A percentile compares a stretch with the other conserved stretches of the same genome.
These are phyloP conservation scores for Saturnispora halmiae DNA, from an alignment of 805 yeast species.

Conservation along the genomic window DNA sequence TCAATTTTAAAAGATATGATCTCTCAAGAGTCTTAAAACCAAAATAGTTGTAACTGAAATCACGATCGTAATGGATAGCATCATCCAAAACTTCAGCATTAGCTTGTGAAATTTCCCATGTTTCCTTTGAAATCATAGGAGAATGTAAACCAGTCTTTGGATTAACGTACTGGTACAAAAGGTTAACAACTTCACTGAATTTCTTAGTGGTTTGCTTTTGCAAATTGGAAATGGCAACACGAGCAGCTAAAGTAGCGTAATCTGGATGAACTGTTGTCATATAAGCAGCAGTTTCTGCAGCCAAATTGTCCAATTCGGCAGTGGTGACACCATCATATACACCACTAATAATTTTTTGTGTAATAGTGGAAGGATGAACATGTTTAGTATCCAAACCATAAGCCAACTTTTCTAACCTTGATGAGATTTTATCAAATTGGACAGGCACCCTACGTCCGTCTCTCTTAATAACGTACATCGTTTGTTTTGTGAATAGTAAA, in stretches of 20 bases:
- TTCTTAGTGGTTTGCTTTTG: slow-evolving; percentile 90
- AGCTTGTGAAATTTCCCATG: slow-evolving; percentile 52
- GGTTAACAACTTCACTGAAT: slow-evolving; percentile 68
- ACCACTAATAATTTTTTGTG: slow-evolving; percentile 92
- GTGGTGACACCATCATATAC: slow-evolving; percentile 97
- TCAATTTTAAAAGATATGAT: slow-evolving; percentile 44
- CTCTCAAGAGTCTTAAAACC: slow-evolving; percentile 56
- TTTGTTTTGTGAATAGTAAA: slow-evolving; percentile 1
- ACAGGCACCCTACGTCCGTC: slow-evolving; percentile 94
- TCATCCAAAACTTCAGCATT: slow-evolving; percentile 60
- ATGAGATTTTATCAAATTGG: slow-evolving; percentile 93
- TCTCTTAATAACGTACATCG: slow-evolving; percentile 80
- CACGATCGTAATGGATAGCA: slow-evolving; percentile 66
- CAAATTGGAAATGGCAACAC: slow-evolving; percentile 88
- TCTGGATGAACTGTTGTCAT: slow-evolving; percentile 99
- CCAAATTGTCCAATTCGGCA: slow-evolving; percentile 64
- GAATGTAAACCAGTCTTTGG: slow-evolving; percentile 61
- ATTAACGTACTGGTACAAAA: slow-evolving; percentile 68
- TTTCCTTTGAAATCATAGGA: slow-evolving; percentile 65
- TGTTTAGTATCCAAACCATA: slow-evolving; percentile 88
- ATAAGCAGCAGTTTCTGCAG: slow-evolving; percentile 96
- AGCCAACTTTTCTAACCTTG: slow-evolving; percentile 86
- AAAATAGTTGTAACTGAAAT: slow-evolving; percentile 48
- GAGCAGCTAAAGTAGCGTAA: slow-evolving; percentile 88
- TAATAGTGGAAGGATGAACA: slow-evolving; percentile 91